phyloP scores from a whole-genome alignment of 2,329 filamentous ascomycete species.

The Fusarium bulbicola region DNA sequence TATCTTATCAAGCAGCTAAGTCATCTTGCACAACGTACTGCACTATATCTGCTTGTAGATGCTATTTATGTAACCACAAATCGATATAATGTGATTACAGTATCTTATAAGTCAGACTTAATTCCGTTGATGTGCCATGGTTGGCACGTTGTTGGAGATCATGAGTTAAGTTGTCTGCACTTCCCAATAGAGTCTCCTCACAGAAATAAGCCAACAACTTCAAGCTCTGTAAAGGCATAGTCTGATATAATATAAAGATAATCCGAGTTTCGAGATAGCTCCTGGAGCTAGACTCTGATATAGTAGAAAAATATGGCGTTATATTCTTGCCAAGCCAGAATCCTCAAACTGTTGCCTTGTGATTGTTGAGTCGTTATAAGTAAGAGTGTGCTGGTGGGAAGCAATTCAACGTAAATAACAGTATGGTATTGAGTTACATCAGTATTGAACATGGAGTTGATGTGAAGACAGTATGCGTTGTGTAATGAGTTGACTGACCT shows the following conservation, averaged over 20 bases:
- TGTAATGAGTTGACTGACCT: no score
- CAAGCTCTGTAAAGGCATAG: fast-evolving
- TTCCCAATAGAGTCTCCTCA: fast-evolving
- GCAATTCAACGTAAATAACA: neutral
- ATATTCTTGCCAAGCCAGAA: fast-evolving
- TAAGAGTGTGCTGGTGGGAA: neutral
- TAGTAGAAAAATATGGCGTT: neutral
- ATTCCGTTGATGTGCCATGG: no score
- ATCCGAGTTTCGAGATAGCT: fast-evolving
- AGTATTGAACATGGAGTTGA: no score
- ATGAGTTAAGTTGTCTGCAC: neutral
- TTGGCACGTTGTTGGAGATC: neutral
- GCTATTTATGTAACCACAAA: neutral
- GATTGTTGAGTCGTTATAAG: neutral
- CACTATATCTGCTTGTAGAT: neutral
- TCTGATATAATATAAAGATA: neutral
- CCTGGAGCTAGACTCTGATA: fast-evolving
- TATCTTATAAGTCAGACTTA: fast-evolving
- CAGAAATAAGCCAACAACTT: fast-evolving
- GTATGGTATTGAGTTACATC: fast-evolving
- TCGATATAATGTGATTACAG: fast-evolving
- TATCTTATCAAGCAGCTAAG: neutral
- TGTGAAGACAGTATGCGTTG: no score
- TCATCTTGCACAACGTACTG: no score
- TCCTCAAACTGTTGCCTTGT: neutral